Conservation (phyloP, 148 eudicot genomes). For the Rhododendron kiyosumense region DNA sequence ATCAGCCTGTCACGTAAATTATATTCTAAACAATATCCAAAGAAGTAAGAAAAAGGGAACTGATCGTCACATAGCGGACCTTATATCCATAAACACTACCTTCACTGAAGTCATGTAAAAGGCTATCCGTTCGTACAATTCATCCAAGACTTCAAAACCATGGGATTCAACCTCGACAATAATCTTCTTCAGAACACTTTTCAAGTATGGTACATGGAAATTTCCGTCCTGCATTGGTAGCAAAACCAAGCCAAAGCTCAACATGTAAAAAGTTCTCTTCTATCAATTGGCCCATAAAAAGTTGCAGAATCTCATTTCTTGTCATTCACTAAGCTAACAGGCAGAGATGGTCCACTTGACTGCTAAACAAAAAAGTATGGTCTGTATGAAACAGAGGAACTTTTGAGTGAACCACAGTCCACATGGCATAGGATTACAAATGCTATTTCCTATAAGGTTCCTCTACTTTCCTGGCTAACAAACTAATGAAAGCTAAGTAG, state of each 20-base stretch:
- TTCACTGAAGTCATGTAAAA: constrained; percentile 59
- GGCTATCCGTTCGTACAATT: constrained; percentile 65
- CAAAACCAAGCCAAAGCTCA: background rate
- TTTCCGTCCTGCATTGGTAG: constrained; percentile 49
- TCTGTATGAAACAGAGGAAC: background rate
- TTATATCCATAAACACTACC: constrained; percentile 31
- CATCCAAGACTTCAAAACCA: constrained; percentile 61
- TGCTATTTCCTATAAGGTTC: background rate
- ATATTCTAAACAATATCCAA: background rate
- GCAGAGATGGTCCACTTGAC: background rate
- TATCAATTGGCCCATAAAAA: background rate
- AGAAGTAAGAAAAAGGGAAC: background rate
- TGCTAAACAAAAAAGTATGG: background rate
- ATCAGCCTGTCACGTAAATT: constrained; percentile 40
- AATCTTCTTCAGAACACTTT: constrained; percentile 64
- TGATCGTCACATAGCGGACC: background rate
- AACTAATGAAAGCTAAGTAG: background rate
- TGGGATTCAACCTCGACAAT: constrained; percentile 71
- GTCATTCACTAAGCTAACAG: background rate
- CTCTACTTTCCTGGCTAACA: background rate
- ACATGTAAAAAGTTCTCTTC: background rate
- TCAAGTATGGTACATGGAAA: constrained; percentile 48
- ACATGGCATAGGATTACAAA: background rate
- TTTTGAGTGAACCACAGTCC: background rate
- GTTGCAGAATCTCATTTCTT: background rate